Conservation (phyloP, 306 rosid species). For the Abrus precatorius region DNA sequence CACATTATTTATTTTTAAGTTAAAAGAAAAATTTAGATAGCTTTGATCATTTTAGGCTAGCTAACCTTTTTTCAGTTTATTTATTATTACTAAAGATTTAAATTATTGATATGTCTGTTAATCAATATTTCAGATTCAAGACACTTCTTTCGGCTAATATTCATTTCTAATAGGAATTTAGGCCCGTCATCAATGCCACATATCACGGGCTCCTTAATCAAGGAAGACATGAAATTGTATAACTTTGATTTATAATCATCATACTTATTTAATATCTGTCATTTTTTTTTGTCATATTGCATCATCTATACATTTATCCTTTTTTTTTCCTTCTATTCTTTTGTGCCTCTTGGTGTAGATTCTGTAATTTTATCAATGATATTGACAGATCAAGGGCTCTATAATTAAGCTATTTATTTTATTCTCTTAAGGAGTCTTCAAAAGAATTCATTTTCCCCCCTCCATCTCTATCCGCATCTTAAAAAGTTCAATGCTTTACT, state of each 20-base stretch:
- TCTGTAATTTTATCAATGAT: no score
- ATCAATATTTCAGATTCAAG: background rate
- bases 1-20: background rate
- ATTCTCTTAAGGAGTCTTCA: background rate
- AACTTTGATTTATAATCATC: no score
- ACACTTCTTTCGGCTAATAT: background rate
- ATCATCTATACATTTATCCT: no score
- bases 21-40: no score
- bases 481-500: background rate
- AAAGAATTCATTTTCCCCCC: background rate
- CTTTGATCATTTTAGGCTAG: no score
- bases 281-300: no score
- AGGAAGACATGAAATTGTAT: background rate
- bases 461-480: background rate
- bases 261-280: no score
- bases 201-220: constrained; percentile 19
- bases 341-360: no score
- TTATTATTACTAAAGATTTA: background rate
- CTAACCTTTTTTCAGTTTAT: background rate
- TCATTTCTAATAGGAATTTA: background rate
- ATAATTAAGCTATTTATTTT: background rate
- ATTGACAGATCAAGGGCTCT: background rate
- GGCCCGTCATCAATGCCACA: constrained; percentile 33
- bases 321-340: no score
- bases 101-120: background rate